Base-by-base conservation (phyloP, 2,329 filamentous ascomycete genomes). In the Xylaria sp. region DNA sequence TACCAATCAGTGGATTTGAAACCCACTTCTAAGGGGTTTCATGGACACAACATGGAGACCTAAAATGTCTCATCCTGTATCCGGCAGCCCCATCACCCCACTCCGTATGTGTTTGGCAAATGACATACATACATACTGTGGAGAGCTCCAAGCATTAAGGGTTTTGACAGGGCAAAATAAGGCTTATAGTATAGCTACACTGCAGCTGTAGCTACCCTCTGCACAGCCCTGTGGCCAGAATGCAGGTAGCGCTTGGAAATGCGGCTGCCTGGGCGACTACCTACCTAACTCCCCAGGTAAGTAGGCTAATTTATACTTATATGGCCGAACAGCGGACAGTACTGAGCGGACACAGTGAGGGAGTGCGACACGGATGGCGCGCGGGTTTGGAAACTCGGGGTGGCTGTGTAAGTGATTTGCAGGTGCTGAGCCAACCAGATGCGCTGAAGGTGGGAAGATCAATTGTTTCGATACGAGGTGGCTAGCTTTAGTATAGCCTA, bases 331-430 rank as follows among this genome's bases (percentile, higher is more conserved):
- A 50, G 47, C 47, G 13, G 32, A 35, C n/a, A n/a, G n/a, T n/a
- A n/a, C n/a, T n/a, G n/a, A n/a, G n/a, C n/a, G n/a, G n/a, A 16
- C 50, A 63, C 25, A 63, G 37, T 44, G 37, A 27, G 6, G 5
- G 5, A 27, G 16, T 60, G 35, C 29, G 29, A 58, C 44, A 48
- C 29, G 18, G 40, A 55, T 60, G 42, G 64, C 61, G 66, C 61
- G 66, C 66, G 66, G 61, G 61, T 64, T 3, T 29, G 32, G 9
- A 8, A 42, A 16, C 18, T 48, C 5, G 32, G 48, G 48, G 65
- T 60, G 66, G 66, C 66, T 68, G 66, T 65, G 66, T 55, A 65
- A 16, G 61, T 44, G 66, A 65, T 58, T 60, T 57, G 66, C 66
- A 37, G 44, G 35, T n/a, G 47, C 66, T 44, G 23, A 57, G 18